A percentile compares a stretch with the other conserved stretches of the same genome.
Conservation (phyloP, 1,139 yeast genomes). For the Taphrina flavorubra region DNA sequence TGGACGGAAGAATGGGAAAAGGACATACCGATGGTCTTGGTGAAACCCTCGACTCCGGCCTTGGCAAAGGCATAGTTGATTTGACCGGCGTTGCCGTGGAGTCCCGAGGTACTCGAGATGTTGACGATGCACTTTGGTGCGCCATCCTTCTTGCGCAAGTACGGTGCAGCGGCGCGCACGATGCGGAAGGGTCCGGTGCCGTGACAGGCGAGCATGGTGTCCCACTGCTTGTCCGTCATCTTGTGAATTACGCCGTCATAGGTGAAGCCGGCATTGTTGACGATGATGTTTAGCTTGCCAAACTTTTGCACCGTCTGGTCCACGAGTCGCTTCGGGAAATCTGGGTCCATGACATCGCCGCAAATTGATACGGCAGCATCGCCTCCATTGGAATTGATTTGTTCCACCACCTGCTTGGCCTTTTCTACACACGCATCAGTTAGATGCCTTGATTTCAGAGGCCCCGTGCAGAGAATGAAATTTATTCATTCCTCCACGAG, state of each 20-base stretch:
- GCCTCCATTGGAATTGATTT: slow-evolving; percentile 78
- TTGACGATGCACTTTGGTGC: slow-evolving; percentile 63
- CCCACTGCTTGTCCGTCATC: slow-evolving; percentile 86
- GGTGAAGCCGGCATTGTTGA: slow-evolving; percentile 42
- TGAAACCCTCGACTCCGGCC: slow-evolving; percentile 69
- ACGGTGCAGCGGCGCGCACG: slow-evolving; percentile 68
- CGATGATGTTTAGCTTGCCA: slow-evolving; percentile 37
- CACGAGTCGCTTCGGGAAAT: slow-evolving; percentile 38
- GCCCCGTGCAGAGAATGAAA: too few species aligned
- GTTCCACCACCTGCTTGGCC: slow-evolving; percentile 75
- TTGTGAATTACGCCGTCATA: slow-evolving; percentile 58
- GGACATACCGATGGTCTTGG: slow-evolving; percentile 72
- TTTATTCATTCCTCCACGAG: background rate
- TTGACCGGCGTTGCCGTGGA: slow-evolving; percentile 97
- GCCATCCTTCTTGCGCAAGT: slow-evolving; percentile 38
- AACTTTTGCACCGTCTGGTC: slow-evolving; percentile 35
- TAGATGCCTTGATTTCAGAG: background rate
- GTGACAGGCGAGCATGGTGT: slow-evolving; percentile 76
- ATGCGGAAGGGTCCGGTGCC: slow-evolving; percentile 79
- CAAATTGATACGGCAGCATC: slow-evolving; percentile 66
- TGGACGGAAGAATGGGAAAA: too few species aligned
- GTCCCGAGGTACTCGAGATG: slow-evolving; percentile 93
- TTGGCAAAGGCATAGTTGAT: slow-evolving; percentile 95
- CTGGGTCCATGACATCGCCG: slow-evolving; percentile 40
- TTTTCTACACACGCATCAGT: slow-evolving; percentile 55